phyloP scores from a whole-genome alignment of 2,329 filamentous ascomycete genomes.

The Xylaria hypoxylon region DNA sequence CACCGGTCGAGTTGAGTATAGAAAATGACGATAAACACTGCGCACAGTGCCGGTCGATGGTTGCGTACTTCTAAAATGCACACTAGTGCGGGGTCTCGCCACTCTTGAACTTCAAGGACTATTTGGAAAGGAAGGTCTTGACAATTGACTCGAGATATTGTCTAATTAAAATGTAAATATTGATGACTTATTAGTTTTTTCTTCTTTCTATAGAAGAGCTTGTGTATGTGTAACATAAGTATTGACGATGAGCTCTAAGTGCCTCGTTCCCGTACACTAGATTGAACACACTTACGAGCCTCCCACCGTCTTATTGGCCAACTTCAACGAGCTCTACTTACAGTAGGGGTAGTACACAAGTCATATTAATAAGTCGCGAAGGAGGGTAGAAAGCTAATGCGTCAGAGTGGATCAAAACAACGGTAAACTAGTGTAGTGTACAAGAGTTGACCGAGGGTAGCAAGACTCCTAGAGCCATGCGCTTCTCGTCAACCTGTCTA shows the following conservation, averaged over 20 bases:
- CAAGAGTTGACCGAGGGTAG: conserved; percentile 3
- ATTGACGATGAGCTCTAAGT: not conserved
- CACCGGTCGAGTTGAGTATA: not conserved
- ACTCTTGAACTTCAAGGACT: not conserved
- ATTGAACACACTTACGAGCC: not conserved
- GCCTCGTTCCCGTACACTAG: no score
- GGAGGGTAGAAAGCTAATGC: conserved; percentile 3
- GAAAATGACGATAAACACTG: conserved; percentile 2
- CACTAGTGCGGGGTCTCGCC: not conserved
- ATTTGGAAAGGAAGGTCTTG: not conserved
- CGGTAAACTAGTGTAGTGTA: not conserved
- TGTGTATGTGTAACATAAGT: not conserved
- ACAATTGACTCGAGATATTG: not conserved
- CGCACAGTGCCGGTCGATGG: conserved; percentile 6
- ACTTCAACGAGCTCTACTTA: no score
- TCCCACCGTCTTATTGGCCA: not conserved
- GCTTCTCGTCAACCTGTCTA: conserved; percentile 14
- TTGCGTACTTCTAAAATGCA: not conserved
- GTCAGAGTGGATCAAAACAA: conserved; percentile 18
- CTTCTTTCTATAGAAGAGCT: no score
- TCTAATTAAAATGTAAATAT: not conserved
- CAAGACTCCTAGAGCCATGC: not conserved
- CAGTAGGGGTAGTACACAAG: not conserved
- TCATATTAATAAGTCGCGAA: not conserved
- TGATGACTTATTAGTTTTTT: no score